Conservation (phyloP, 306 rosid species). For the Lupinus albus region DNA sequence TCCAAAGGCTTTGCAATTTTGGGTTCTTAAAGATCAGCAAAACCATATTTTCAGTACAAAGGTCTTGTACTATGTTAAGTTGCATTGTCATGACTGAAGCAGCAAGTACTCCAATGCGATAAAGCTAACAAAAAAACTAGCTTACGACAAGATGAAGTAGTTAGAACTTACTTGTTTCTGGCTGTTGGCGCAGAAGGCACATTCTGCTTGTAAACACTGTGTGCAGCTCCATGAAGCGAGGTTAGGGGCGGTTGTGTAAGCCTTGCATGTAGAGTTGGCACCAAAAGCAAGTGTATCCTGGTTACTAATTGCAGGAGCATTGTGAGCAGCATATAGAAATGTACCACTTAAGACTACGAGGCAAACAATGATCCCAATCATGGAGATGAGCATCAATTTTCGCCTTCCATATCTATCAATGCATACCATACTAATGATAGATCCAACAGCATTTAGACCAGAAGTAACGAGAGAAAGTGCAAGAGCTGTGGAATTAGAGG, state of each 20-base stretch:
- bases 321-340: slow-evolving; percentile 54
- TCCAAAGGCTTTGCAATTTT: too few relatives aligned
- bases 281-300: slow-evolving; percentile 59
- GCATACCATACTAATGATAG: slow-evolving; percentile 61
- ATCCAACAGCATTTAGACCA: slow-evolving; percentile 68
- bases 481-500: slow-evolving; percentile 71
- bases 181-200: slow-evolving; percentile 65
- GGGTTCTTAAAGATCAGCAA: too few relatives aligned
- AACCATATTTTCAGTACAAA: too few relatives aligned
- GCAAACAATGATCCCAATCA: slow-evolving; percentile 61
- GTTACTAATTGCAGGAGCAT: slow-evolving; percentile 55
- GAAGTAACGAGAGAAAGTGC: slow-evolving; percentile 81
- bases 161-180: slow-evolving; percentile 45
- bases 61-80: too few relatives aligned
- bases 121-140: too few relatives aligned
- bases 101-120: too few relatives aligned
- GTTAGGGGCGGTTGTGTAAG: slow-evolving; percentile 48
- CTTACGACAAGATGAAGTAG: not conserved
- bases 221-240: slow-evolving; percentile 73
- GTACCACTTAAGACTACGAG: slow-evolving; percentile 52
- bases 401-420: slow-evolving; percentile 76
- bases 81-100: too few relatives aligned
- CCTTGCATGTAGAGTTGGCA: slow-evolving; percentile 55
- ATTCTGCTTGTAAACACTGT: slow-evolving; percentile 57
- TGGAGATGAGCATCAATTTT: slow-evolving; percentile 64